Evolutionary conservation across 78 protist genomes (phyloP).

Genomic region (Dictyostelium firmibasis): DNA sequence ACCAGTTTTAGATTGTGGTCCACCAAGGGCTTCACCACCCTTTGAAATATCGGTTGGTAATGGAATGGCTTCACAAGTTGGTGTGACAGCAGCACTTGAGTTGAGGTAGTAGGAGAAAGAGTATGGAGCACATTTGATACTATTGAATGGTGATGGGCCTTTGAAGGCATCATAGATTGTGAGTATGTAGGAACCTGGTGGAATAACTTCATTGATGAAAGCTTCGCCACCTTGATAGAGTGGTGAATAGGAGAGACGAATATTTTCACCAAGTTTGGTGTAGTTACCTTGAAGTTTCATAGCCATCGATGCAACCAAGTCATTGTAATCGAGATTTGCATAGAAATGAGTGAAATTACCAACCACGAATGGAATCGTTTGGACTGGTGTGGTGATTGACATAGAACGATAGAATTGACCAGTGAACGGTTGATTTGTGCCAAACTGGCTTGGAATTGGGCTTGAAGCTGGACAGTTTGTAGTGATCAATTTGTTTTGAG

Average conservation of each 20-base stretch:
- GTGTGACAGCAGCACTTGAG: background rate
- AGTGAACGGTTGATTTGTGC: background rate
- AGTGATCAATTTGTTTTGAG: background rate
- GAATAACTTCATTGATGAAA: conserved; percentile 20
- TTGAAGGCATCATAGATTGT: conserved; percentile 23
- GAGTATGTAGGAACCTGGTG: conserved; percentile 19
- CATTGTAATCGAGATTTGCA: conserved; percentile 13
- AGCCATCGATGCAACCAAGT: conserved; percentile 21
- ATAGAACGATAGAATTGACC: background rate
- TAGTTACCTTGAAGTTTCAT: conserved; percentile 13
- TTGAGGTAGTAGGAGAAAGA: conserved; percentile 20
- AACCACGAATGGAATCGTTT: background rate
- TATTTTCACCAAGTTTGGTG: background rate
- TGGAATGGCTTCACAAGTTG: conserved; percentile 5
- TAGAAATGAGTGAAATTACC: background rate
- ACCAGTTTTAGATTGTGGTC: conserved; percentile 43
- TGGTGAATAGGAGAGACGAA: background rate
- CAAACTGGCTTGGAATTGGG: background rate
- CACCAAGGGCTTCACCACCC: conserved; percentile 20
- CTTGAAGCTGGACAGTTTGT: background rate
- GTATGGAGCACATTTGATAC: conserved; percentile 32
- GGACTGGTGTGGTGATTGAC: background rate
- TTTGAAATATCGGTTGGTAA: conserved; percentile 22
- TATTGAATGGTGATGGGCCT: background rate
- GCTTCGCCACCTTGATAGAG: conserved; percentile 54